phyloP scores from a whole-genome alignment of 1,284 basidiomycete species.

The Golubevia sp. region DNA sequence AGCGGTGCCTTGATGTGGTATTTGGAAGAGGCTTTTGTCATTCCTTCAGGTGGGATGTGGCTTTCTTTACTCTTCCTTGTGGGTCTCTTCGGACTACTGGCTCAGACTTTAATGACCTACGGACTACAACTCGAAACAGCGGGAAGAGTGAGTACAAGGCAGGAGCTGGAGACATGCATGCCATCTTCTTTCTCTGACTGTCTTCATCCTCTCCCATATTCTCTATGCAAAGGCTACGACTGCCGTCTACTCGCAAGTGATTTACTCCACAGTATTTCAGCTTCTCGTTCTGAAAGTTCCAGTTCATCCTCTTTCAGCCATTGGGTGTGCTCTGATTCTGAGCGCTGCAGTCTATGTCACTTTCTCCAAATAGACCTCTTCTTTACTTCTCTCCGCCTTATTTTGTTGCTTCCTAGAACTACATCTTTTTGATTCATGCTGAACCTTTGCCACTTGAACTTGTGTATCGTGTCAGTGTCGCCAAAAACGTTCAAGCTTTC shows the following conservation, averaged over 20 bases:
- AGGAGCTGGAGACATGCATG: not conserved
- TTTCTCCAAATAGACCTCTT: too few species aligned
- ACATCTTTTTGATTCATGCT: too few species aligned
- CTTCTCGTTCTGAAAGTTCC: constrained; percentile 27
- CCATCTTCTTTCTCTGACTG: not conserved
- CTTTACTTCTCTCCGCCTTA: too few species aligned
- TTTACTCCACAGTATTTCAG: constrained; percentile 30
- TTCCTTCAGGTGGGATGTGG: constrained; percentile 22
- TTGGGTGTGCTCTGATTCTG: constrained; percentile 32
- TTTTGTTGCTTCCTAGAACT: too few species aligned
- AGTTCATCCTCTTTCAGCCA: constrained; percentile 23
- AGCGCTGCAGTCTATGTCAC: constrained; percentile 29
- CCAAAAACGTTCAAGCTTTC: too few species aligned
- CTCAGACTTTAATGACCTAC: constrained; percentile 33
- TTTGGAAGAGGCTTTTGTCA: constrained; percentile 22
- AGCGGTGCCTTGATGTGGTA: constrained; percentile 62
- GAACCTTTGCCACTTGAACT: too few species aligned
- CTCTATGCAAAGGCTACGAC: too few species aligned
- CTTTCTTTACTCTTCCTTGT: constrained; percentile 29
- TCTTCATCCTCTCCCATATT: not conserved
- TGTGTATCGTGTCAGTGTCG: too few species aligned
- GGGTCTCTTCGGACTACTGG: constrained; percentile 34
- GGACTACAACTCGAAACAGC: constrained; percentile 37
- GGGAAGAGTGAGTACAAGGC: constrained; percentile 23
- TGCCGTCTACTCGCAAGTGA: constrained; percentile 23